Conservation (phyloP, 306 rosid genomes). For the Luffa acutangula region DNA sequence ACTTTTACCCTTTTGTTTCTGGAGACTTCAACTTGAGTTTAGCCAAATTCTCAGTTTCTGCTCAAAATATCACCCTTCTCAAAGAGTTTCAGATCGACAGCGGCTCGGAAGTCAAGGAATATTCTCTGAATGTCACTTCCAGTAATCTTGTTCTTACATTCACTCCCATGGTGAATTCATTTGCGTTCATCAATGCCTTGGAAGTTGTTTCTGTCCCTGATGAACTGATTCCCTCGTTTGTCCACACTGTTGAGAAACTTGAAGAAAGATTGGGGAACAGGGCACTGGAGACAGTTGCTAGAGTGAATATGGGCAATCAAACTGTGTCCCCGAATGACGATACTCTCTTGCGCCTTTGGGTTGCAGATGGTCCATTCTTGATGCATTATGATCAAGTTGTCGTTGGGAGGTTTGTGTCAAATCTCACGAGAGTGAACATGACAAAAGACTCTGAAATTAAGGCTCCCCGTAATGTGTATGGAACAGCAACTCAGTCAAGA, state of each 20-base stretch:
- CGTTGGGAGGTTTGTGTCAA: slow-evolving; percentile 17
- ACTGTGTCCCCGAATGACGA: slow-evolving; percentile 32
- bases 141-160: slow-evolving; percentile 34
- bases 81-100: slow-evolving; percentile 23
- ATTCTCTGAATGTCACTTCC: slow-evolving; percentile 34
- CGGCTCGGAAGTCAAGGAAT: slow-evolving; percentile 30
- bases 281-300: slow-evolving; percentile 45
- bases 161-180: slow-evolving; percentile 37
- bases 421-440: slow-evolving; percentile 26
- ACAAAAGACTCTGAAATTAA: not conserved
- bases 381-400: slow-evolving; percentile 3
- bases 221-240: slow-evolving; percentile 30
- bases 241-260: slow-evolving; percentile 15
- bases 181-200: slow-evolving; percentile 58
- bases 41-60: slow-evolving; percentile 57
- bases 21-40: slow-evolving; percentile 28
- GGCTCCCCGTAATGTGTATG: slow-evolving; percentile 47
- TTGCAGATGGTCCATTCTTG: slow-evolving; percentile 31
- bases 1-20: slow-evolving; percentile 40
- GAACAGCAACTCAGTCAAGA: slow-evolving; percentile 32
- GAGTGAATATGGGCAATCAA: slow-evolving; percentile 61
- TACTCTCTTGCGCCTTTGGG: slow-evolving; percentile 46
- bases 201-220: slow-evolving; percentile 50
- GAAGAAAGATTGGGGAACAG: slow-evolving; percentile 15
- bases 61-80: slow-evolving; percentile 37